These are phyloP conservation scores for Didymosphaeria variabile DNA, from an alignment of 2,329 filamentous ascomycete genomes.

Conservation along the genomic window DNA sequence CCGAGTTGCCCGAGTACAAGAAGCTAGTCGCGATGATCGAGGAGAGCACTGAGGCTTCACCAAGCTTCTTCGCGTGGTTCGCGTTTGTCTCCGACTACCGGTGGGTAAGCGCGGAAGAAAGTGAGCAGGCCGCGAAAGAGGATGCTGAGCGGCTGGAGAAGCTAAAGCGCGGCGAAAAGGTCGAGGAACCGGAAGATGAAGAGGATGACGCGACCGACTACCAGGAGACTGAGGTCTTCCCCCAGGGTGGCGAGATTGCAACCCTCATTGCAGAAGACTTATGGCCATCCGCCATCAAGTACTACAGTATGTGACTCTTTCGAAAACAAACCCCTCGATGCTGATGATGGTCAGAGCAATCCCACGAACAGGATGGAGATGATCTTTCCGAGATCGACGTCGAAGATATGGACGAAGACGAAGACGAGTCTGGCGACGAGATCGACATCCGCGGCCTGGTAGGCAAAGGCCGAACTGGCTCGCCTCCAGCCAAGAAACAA, in stretches of 20 bases:
- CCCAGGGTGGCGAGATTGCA: slow-evolving; percentile 84
- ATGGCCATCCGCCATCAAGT: slow-evolving; percentile 87
- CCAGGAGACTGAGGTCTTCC: slow-evolving; percentile 82
- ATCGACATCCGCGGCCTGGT: slow-evolving; percentile 59
- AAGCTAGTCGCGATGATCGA: slow-evolving; percentile 64
- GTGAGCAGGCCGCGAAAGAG: slow-evolving; percentile 66
- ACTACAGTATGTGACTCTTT: slow-evolving; percentile 75
- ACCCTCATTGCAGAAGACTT: slow-evolving; percentile 84
- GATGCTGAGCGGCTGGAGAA: slow-evolving; percentile 66
- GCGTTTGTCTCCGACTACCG: slow-evolving; percentile 73
- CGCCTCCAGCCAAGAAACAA: slow-evolving; percentile 51
- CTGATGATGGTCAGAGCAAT: slow-evolving; percentile 55
- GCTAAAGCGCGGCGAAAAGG: slow-evolving; percentile 51
- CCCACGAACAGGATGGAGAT: slow-evolving; percentile 75
- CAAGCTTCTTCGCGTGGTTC: slow-evolving; percentile 92
- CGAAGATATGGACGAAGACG: slow-evolving; percentile 61
- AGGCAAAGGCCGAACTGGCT: slow-evolving; percentile 54
- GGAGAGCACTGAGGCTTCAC: slow-evolving; percentile 67
- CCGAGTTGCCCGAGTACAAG: slow-evolving; percentile 63
- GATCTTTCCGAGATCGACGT: slow-evolving; percentile 74
- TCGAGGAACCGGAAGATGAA: slow-evolving; percentile 48
- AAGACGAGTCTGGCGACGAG: slow-evolving; percentile 61
- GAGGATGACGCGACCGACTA: slow-evolving; percentile 67
- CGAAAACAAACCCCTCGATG: not conserved
- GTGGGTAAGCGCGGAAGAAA: slow-evolving; percentile 77